phyloP scores from a whole-genome alignment of 2,329 filamentous ascomycete species.

The Exophiala dermatitidis region DNA sequence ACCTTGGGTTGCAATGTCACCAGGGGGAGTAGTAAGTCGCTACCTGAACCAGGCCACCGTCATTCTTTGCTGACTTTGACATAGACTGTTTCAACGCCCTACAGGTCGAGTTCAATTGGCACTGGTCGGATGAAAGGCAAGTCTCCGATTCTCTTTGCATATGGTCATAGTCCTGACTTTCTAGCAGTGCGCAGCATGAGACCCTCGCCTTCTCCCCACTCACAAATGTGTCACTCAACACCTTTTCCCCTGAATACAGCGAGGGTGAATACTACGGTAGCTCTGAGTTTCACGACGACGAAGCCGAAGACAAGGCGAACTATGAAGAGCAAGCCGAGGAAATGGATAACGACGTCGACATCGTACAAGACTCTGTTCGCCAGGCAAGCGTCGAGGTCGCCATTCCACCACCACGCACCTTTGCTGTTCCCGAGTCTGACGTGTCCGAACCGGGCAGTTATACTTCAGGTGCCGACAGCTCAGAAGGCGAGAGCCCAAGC shows the following conservation, averaged over 20 bases:
- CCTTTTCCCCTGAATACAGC: constrained; percentile 37
- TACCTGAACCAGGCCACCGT: background rate
- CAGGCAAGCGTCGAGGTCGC: constrained; percentile 19
- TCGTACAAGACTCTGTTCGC: constrained; percentile 19
- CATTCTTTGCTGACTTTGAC: background rate
- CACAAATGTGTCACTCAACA: constrained; percentile 29
- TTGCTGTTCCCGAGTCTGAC: constrained; percentile 21
- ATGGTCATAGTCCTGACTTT: background rate
- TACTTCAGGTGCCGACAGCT: constrained; percentile 8
- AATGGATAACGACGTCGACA: constrained; percentile 12
- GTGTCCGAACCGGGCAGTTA: constrained; percentile 11
- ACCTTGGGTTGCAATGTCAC: constrained; percentile 46
- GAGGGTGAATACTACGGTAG: constrained; percentile 21
- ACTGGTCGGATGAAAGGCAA: constrained; percentile 29
- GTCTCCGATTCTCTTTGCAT: background rate
- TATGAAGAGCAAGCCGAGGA: constrained; percentile 4
- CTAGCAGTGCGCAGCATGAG: background rate
- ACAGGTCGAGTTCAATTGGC: constrained; percentile 29
- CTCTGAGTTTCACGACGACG: constrained; percentile 3
- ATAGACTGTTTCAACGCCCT: constrained; percentile 23
- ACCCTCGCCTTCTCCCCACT: background rate
- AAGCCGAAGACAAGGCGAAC: background rate
- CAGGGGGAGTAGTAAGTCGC: constrained; percentile 33
- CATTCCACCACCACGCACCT: constrained; percentile 15
- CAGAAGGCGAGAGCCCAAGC: constrained; percentile 12